Base-by-base conservation (phyloP, 805 yeast species). In the Blastobotrys chiropterorum region DNA sequence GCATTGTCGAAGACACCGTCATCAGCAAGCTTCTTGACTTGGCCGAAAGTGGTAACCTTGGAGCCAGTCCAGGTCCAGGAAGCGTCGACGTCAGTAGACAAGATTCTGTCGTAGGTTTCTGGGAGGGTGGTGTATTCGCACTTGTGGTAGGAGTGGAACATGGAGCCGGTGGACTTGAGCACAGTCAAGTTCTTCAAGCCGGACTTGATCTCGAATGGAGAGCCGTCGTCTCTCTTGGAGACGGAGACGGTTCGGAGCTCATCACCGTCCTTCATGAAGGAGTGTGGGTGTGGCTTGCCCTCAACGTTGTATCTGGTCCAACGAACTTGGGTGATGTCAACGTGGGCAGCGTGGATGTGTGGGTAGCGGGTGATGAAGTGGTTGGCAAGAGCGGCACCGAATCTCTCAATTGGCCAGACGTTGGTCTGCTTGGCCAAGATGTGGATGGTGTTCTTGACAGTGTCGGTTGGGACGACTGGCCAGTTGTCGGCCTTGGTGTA, bases 401-500 rank as follows among this genome's bases (percentile, higher is more conserved):
- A 90, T 52, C 85, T 76, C 76, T 90, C 97, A 58, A 86, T 83
- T 54, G 97, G 96, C 86, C 90, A 86, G 47, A 86, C 92, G 57
- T 89, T 87, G 47, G 80, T 77, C 64, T 78, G 82, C 71, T 85
- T 86, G 58, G 96, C 97, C 59, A 86, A 83, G 34, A 90, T 77
- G 65, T 86, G 76, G 57, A 87, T 81, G 48, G 96, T 90, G 76
- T 90, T 89, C 71, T 90, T 90, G 52, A 89, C 90, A 1, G 96
- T 88, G 69, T 90, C 96, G 6, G 97, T 90, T 53, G 97, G 96
- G 47, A 90, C 95, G 62, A 90, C 82, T n/a, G 86, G 79, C 1
- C 85, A 66, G 73, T 90, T 90, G 71, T 90, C 95, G 40, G 96
- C 97, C 53, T 83, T 64, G 48, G 96, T 90, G 74, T 86, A 90